A percentile compares a stretch with the other conserved stretches of the same genome.
phyloP scores from a whole-genome alignment of 495 filamentous ascomycete genomes.

The Aspergillus ellipticus region DNA sequence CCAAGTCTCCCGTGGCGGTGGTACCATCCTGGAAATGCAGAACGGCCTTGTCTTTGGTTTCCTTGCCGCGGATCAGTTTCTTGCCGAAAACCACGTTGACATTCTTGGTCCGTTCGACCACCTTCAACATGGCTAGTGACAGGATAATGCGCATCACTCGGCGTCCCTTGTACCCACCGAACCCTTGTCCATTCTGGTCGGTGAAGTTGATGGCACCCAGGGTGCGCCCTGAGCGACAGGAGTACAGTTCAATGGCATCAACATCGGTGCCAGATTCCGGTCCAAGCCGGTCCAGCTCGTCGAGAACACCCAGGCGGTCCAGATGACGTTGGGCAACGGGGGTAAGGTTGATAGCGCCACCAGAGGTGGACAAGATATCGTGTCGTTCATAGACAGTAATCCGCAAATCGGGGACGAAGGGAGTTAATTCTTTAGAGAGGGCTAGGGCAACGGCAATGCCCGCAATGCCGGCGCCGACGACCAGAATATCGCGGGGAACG shows the following conservation, averaged over 20 bases:
- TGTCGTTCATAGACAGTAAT: slow-evolving; percentile 58
- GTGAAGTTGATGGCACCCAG: slow-evolving; percentile 45
- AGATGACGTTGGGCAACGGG: slow-evolving; percentile 58
- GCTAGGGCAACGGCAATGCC: slow-evolving; percentile 54
- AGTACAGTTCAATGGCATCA: slow-evolving; percentile 50
- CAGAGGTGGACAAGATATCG: slow-evolving; percentile 51
- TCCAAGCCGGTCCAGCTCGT: slow-evolving; percentile 41
- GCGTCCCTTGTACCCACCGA: slow-evolving; percentile 43
- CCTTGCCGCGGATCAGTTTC: slow-evolving; percentile 36
- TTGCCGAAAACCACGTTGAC: slow-evolving; percentile 40
- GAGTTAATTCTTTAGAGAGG: slow-evolving; percentile 44
- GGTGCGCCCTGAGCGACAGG: slow-evolving; percentile 45
- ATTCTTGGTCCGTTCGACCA: slow-evolving; percentile 37
- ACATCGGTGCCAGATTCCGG: slow-evolving; percentile 43
- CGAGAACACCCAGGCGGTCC: slow-evolving; percentile 50
- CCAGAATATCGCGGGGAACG: slow-evolving; percentile 37
- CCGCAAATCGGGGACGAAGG: slow-evolving; percentile 38
- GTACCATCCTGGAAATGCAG: slow-evolving; percentile 50
- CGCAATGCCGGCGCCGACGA: slow-evolving; percentile 56
- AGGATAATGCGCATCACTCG: slow-evolving; percentile 47
- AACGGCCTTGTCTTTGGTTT: slow-evolving; percentile 36
- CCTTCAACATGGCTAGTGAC: slow-evolving; percentile 42
- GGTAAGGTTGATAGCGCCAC: slow-evolving; percentile 60
- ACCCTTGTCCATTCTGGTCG: slow-evolving; percentile 34
- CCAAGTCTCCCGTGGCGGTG: slow-evolving; percentile 45